Conservation (phyloP, 2,329 filamentous ascomycete genomes). For the Fusarium sp. region DNA sequence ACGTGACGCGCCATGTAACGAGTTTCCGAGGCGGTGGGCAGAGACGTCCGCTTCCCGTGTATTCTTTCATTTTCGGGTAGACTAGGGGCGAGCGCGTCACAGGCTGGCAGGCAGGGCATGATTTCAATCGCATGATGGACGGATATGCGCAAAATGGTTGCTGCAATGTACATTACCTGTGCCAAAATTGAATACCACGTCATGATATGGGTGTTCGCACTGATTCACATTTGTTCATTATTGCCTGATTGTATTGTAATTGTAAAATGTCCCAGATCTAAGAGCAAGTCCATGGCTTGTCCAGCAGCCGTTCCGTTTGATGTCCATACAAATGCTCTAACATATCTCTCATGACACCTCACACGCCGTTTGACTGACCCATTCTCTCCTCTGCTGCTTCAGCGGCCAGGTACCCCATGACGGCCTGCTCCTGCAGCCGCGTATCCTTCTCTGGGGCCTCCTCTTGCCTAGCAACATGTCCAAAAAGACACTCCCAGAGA, state of each 20-base stretch:
- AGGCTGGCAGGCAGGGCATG: not conserved
- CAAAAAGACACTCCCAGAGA: slow-evolving; percentile 91
- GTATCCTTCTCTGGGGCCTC: slow-evolving; percentile 39
- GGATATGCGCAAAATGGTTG: slow-evolving; percentile 21
- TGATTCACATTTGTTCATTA: not conserved
- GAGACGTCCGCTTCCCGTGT: slow-evolving; percentile 6
- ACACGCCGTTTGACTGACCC: slow-evolving; percentile 2
- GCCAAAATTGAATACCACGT: slow-evolving; percentile 32
- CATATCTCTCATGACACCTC: not conserved
- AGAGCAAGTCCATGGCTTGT: not conserved
- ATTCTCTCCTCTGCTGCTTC: slow-evolving; percentile 57
- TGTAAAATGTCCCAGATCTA: not conserved
- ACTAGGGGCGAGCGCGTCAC: slow-evolving; percentile 21
- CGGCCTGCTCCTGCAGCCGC: slow-evolving; percentile 48
- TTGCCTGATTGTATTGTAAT: not conserved
- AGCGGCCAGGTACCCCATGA: slow-evolving; percentile 57
- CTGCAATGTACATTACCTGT: slow-evolving; percentile 41
- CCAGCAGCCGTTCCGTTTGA: not conserved
- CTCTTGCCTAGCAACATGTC: slow-evolving; percentile 57
- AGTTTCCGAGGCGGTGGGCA: slow-evolving; percentile 15
- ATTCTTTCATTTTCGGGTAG: slow-evolving; percentile 26
- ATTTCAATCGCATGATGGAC: slow-evolving; percentile 21
- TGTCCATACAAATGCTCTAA: not conserved
- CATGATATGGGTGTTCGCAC: slow-evolving; percentile 22
- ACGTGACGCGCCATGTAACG: slow-evolving; percentile 14